These are phyloP conservation scores for Suhomyces chickasaworum DNA, from an alignment of 1,139 yeast species.

Conservation along the genomic window DNA sequence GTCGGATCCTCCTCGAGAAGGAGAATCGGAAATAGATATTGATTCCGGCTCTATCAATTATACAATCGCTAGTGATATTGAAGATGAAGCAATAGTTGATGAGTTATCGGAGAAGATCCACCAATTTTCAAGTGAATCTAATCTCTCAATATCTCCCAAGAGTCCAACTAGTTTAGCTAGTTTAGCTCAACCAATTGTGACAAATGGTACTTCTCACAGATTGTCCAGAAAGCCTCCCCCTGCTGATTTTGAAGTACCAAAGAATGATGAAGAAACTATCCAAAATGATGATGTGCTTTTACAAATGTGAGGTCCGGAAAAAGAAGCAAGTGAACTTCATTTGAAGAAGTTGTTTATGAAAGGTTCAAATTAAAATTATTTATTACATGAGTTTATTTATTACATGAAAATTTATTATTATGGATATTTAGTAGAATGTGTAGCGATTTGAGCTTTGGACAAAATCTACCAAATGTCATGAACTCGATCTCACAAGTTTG, in stretches of 20 bases:
- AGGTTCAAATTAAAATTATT: too few relatives aligned
- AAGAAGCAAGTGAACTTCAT: too few relatives aligned
- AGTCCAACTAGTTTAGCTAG: conserved; percentile 7
- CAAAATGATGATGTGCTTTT: too few relatives aligned
- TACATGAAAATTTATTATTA: too few relatives aligned
- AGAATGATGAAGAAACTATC: background rate
- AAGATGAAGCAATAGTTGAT: conserved; percentile 8
- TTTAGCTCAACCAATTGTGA: background rate
- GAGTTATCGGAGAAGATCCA: conserved; percentile 11
- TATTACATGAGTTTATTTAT: too few relatives aligned
- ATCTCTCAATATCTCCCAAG: conserved; percentile 1
- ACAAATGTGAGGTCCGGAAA: too few relatives aligned
- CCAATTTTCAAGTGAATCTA: conserved; percentile 8
- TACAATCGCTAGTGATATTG: conserved; percentile 9
- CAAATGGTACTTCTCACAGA: background rate
- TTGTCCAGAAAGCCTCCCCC: conserved; percentile 19
- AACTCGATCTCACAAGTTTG: too few relatives aligned
- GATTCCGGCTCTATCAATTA: conserved; percentile 7
- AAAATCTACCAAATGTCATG: too few relatives aligned
- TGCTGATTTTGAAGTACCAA: conserved; percentile 13
- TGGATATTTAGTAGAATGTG: too few relatives aligned
- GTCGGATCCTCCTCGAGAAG: background rate
- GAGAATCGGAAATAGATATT: background rate
- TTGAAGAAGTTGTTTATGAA: too few relatives aligned
- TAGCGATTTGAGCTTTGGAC: too few relatives aligned